Percentiles rank a stretch among this genome's conserved stretches.
Conservation (phyloP, 495 filamentous ascomycete genomes). For the Ascodesmis nigricans region DNA sequence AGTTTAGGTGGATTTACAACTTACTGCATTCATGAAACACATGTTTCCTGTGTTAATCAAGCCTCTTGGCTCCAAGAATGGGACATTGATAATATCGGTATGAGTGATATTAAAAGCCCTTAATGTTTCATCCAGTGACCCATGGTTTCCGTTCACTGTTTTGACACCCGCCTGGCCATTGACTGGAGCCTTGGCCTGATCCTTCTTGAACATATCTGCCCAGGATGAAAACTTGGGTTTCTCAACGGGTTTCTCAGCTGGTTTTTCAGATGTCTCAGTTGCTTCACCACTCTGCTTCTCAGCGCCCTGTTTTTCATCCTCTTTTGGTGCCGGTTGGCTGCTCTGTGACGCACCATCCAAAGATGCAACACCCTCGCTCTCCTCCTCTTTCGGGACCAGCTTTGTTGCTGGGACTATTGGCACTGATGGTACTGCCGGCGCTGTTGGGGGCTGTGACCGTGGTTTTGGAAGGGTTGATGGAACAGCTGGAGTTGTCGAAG, state of each 20-base stretch:
- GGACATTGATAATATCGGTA: slow-evolving; percentile 7
- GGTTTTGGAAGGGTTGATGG: no score
- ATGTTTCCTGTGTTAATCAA: slow-evolving; percentile 95
- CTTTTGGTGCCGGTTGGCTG: background rate
- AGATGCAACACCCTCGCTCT: background rate
- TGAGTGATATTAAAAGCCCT: slow-evolving; percentile 11
- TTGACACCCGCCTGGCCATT: slow-evolving; percentile 10
- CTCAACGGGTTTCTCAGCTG: slow-evolving; percentile 1
- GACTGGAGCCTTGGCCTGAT: background rate
- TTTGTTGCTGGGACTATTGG: slow-evolving; percentile 12
- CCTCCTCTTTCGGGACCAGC: slow-evolving; percentile 4
- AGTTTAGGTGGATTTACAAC: no score
- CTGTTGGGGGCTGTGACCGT: background rate
- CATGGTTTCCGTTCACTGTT: slow-evolving; percentile 6
- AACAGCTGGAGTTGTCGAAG: no score
- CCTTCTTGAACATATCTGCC: slow-evolving; percentile 16
- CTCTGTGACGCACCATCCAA: no score
- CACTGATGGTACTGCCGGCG: slow-evolving; percentile 7
- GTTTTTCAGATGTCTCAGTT: background rate
- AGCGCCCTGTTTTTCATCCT: background rate
- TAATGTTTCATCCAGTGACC: slow-evolving; percentile 15
- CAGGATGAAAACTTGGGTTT: slow-evolving; percentile 12
- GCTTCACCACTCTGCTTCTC: background rate
- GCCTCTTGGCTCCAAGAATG: slow-evolving; percentile 79
- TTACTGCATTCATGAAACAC: slow-evolving; percentile 99